Conservation (phyloP, 2,329 filamentous ascomycete species). For the Curvularia eragrostidis region DNA sequence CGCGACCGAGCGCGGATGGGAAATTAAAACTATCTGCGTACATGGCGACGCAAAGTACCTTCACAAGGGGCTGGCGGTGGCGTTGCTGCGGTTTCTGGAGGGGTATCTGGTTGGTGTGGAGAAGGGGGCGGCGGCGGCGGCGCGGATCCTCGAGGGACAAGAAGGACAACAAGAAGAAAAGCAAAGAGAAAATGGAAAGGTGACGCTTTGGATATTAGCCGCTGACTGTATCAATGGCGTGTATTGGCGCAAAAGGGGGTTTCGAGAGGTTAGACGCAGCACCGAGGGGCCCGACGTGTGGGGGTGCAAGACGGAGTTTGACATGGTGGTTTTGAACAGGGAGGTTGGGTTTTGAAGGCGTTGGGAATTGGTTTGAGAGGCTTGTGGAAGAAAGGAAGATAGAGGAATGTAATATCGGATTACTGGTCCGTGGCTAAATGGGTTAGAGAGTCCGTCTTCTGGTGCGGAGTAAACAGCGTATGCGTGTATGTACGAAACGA, state of each 20-base stretch:
- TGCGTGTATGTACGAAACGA: neutral
- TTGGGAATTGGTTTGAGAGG: too few species aligned
- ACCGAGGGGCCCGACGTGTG: conserved; percentile 21
- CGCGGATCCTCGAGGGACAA: too few species aligned
- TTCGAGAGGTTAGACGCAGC: conserved; percentile 23
- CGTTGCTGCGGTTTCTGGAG: conserved; percentile 20
- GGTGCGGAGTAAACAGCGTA: neutral
- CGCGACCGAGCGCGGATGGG: conserved; percentile 31
- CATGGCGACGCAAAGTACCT: conserved; percentile 25
- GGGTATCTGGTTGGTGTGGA: conserved; percentile 13
- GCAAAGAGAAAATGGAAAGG: too few species aligned
- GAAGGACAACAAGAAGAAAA: too few species aligned
- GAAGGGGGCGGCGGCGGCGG: conserved; percentile 1
- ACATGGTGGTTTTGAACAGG: conserved; percentile 32
- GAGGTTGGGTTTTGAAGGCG: conserved; percentile 18
- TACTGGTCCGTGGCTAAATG: too few species aligned
- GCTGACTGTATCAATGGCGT: conserved; percentile 34
- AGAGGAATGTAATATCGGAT: too few species aligned
- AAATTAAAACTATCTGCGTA: conserved; percentile 37
- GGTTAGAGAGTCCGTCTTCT: too few species aligned
- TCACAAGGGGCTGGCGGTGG: conserved; percentile 28
- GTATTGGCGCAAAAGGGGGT: conserved; percentile 40
- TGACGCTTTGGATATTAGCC: conserved; percentile 33
- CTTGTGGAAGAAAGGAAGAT: neutral
- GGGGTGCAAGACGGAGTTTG: conserved; percentile 30